Percentiles rank a stretch among this genome's conserved stretches.
These are phyloP conservation scores for Kitagawia praeruptora DNA, from an alignment of 129 eudicot species.

Conservation along the genomic window DNA sequence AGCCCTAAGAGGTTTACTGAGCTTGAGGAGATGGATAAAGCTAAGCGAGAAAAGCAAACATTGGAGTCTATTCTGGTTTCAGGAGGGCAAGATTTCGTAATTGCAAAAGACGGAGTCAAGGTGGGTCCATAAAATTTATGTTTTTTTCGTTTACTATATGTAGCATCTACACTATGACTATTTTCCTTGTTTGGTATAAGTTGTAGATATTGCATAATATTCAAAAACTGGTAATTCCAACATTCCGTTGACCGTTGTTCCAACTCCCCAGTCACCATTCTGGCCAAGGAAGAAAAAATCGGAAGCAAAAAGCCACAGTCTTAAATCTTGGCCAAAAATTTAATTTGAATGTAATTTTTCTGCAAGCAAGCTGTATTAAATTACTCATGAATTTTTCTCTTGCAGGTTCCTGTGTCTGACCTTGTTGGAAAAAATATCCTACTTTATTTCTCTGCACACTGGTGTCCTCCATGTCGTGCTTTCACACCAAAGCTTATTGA, in stretches of 20 bases:
- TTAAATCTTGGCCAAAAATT: background rate
- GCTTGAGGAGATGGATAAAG: conserved; percentile 63
- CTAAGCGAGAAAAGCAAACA: conserved; percentile 65
- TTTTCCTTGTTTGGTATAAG: background rate
- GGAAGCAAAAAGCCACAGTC: background rate
- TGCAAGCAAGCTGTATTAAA: background rate
- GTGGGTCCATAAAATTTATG: conserved; percentile 23
- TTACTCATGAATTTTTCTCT: conserved; percentile 7
- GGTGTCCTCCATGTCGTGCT: conserved; percentile 89
- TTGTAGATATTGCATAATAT: background rate
- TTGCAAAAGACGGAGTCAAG: conserved; percentile 52
- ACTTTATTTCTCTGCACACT: conserved; percentile 75
- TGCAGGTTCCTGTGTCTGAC: conserved; percentile 58
- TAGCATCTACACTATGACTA: background rate
- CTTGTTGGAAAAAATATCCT: conserved; percentile 64
- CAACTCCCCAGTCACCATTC: background rate
- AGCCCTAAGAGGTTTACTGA: conserved; percentile 64
- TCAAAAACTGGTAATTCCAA: background rate
- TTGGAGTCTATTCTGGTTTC: conserved; percentile 68
- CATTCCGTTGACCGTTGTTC: background rate
- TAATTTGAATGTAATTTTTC: background rate
- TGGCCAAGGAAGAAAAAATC: background rate
- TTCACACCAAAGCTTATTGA: conserved; percentile 68
- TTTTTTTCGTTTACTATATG: background rate
- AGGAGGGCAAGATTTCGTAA: conserved; percentile 49